phyloP scores from a whole-genome alignment of 2,329 filamentous ascomycete genomes.

The Ophiostoma himal-ulmi region DNA sequence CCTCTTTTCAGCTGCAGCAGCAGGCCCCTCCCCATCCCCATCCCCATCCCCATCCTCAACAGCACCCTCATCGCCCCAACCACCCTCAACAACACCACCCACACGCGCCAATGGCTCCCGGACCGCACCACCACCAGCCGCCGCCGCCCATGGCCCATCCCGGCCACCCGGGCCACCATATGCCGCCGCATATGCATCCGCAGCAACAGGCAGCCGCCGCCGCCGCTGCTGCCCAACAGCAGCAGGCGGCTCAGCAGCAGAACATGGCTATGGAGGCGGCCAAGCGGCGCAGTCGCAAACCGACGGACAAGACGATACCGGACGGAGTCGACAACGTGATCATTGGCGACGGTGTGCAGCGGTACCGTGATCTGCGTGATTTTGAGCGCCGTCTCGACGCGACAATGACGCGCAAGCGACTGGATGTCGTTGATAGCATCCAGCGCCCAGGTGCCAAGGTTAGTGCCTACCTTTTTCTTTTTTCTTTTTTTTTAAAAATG shows the following conservation, averaged over 20 bases:
- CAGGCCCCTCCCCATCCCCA: conserved; percentile 6
- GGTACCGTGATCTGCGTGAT: conserved; percentile 79
- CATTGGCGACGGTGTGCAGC: conserved; percentile 72
- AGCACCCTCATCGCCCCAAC: conserved; percentile 12
- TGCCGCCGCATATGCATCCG: conserved; percentile 29
- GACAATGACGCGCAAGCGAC: conserved; percentile 85
- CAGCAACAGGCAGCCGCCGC: conserved; percentile 32
- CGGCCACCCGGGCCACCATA: conserved; percentile 24
- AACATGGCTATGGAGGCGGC: conserved; percentile 59
- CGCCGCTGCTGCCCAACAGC: conserved; percentile 47
- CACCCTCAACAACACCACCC: conserved; percentile 17
- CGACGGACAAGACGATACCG: conserved; percentile 90
- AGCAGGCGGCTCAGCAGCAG: conserved; percentile 46
- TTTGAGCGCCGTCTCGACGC: conserved; percentile 85
- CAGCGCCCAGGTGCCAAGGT: conserved; percentile 49
- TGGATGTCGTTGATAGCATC: conserved; percentile 81
- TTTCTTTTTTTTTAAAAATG: neutral
- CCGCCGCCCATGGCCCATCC: conserved; percentile 18
- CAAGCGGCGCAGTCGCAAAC: conserved; percentile 78
- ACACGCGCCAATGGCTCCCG: conserved; percentile 18
- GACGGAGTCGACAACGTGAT: conserved; percentile 80
- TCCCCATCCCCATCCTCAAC: conserved; percentile 13
- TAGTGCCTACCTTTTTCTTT: neutral
- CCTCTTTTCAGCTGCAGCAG: conserved; percentile 1
- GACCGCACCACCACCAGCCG: conserved; percentile 19